Percentiles rank a stretch among this genome's conserved stretches.
Conservation (phyloP, 2,329 filamentous ascomycete species). For the Sordariomycetes sp. region DNA sequence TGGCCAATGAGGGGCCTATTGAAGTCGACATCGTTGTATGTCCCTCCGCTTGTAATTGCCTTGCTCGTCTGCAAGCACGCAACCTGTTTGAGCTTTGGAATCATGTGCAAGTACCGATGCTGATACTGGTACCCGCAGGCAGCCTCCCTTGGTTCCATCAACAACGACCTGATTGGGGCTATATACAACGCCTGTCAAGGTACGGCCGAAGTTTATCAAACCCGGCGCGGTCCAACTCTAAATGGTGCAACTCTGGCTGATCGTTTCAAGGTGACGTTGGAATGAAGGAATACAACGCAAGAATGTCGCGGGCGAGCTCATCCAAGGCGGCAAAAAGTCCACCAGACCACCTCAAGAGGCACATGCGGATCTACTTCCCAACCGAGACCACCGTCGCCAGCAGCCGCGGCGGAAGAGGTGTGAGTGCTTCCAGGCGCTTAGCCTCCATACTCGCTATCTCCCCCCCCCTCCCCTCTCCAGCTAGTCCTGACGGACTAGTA, state of each 20-base stretch:
- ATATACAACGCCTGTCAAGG: constrained; percentile 48
- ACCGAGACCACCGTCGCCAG: constrained; percentile 57
- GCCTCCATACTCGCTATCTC: too few species aligned
- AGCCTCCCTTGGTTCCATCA: constrained; percentile 77
- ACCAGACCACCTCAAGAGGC: constrained; percentile 25
- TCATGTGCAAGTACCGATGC: constrained; percentile 2
- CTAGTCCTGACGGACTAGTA: background rate
- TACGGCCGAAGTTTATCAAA: constrained; percentile 15
- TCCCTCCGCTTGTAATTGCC: too few species aligned
- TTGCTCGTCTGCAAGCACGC: too few species aligned
- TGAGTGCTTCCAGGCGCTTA: constrained; percentile 24
- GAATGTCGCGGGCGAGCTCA: constrained; percentile 17
- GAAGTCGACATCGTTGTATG: constrained; percentile 66
- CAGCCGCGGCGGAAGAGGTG: constrained; percentile 54
- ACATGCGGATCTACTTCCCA: constrained; percentile 73
- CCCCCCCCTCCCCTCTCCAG: too few species aligned
- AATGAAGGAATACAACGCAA: constrained; percentile 33
- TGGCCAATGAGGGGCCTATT: constrained; percentile 44
- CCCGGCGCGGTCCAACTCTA: constrained; percentile 4
- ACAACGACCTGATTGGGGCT: constrained; percentile 51
- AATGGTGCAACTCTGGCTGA: too few species aligned
- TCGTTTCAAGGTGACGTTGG: constrained; percentile 23
- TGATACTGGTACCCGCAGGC: constrained; percentile 3
- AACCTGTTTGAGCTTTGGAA: too few species aligned
- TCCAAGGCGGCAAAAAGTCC: constrained; percentile 13